Evolutionary conservation across 106 monocot genomes (phyloP).

Genomic region (Dioscorea alata): DNA sequence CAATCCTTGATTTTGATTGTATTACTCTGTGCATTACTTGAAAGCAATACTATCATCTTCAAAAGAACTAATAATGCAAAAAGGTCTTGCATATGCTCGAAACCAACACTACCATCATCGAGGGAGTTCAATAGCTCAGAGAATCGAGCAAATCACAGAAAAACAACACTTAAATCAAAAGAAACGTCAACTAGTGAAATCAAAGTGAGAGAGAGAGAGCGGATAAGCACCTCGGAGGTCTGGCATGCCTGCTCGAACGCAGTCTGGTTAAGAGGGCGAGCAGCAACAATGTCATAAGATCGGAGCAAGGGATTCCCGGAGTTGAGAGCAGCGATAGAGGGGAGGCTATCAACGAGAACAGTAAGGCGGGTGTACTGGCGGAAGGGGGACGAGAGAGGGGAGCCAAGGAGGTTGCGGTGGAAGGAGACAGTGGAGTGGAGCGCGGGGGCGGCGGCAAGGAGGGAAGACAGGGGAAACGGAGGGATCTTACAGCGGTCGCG

Average conservation of each 20-base stretch:
- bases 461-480: conserved; percentile 41
- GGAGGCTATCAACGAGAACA: conserved; percentile 25
- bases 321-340: conserved; percentile 23
- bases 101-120: too few relatives aligned
- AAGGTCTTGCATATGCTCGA: too few relatives aligned
- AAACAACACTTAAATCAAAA: too few relatives aligned
- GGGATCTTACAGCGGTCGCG: conserved; percentile 44
- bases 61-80: too few relatives aligned
- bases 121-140: too few relatives aligned
- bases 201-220: too few relatives aligned
- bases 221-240: conserved; percentile 37
- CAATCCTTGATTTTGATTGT: too few relatives aligned
- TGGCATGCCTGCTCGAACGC: conserved; percentile 74
- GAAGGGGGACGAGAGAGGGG: conserved; percentile 25
- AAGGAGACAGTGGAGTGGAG: conserved; percentile 35
- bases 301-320: conserved; percentile 39
- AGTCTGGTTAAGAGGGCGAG: conserved; percentile 46
- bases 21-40: too few relatives aligned
- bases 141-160: too few relatives aligned
- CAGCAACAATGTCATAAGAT: conserved; percentile 71
- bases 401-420: conserved; percentile 31
- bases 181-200: too few relatives aligned
- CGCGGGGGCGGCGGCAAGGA: conserved; percentile 40
- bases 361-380: conserved; percentile 61
- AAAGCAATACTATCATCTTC: too few relatives aligned